phyloP scores from a whole-genome alignment of 1,284 basidiomycete genomes.

The Ganoderma meredithae region DNA sequence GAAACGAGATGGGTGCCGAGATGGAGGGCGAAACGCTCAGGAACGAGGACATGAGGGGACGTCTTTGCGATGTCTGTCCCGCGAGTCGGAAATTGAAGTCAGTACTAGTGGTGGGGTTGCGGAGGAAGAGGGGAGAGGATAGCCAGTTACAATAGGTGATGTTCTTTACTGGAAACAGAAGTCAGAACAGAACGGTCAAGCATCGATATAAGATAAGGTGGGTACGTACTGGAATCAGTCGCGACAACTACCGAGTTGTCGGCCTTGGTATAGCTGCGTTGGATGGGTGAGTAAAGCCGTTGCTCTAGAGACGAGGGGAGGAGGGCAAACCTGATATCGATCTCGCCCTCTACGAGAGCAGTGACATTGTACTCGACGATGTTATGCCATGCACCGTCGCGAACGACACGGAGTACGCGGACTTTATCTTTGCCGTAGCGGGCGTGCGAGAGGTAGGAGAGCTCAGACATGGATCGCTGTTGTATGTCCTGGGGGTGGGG shows the following conservation, averaged over 20 bases:
- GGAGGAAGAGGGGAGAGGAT: not conserved
- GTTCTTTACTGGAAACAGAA: constrained; percentile 79
- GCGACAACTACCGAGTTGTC: constrained; percentile 88
- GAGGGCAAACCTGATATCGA: constrained; percentile 67
- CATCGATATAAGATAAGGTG: not conserved
- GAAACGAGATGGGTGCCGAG: constrained; percentile 86
- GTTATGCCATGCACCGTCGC: constrained; percentile 70
- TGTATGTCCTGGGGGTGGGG: too few relatives aligned
- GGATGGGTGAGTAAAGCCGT: not conserved
- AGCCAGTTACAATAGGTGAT: constrained; percentile 78
- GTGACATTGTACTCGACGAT: constrained; percentile 86
- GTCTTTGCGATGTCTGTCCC: constrained; percentile 82
- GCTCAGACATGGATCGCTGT: constrained; percentile 12
- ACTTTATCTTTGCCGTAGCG: constrained; percentile 91
- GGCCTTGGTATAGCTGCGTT: constrained; percentile 76
- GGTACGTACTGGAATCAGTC: constrained; percentile 82
- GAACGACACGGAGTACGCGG: constrained; percentile 85
- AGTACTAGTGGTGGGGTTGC: not conserved
- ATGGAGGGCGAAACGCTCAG: constrained; percentile 89
- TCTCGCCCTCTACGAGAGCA: constrained; percentile 82
- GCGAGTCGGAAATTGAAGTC: not conserved
- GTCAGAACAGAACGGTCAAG: constrained; percentile 3
- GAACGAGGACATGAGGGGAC: constrained; percentile 83
- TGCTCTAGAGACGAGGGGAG: not conserved
- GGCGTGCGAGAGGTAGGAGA: constrained; percentile 53